phyloP scores from a whole-genome alignment of 169 alveolate genomes.

The Cryptosporidium muris region DNA sequence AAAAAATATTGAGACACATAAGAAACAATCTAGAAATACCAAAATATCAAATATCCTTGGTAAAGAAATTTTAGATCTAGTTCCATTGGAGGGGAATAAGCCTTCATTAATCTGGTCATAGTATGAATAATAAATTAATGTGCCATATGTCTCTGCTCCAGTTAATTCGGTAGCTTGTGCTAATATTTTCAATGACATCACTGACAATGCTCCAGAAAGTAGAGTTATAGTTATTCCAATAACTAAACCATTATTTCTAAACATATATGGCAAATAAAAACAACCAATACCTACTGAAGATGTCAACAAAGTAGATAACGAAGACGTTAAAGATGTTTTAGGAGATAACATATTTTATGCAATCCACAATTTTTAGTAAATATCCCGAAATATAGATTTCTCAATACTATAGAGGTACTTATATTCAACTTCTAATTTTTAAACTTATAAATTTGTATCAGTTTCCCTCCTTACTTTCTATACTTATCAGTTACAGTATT shows the following conservation, averaged over 20 bases:
- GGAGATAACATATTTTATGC: slow-evolving; percentile 6
- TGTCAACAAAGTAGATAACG: slow-evolving; percentile 9
- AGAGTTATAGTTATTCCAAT: slow-evolving; percentile 24
- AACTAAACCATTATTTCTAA: slow-evolving; percentile 30
- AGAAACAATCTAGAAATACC: slow-evolving; percentile 54
- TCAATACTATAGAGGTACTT: too few relatives aligned
- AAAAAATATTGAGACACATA: slow-evolving; percentile 51
- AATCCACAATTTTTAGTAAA: neutral
- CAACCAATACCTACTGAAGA: slow-evolving; percentile 60
- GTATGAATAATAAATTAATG: slow-evolving; percentile 38
- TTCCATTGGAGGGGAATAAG: neutral
- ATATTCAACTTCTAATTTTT: too few relatives aligned
- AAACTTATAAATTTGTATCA: too few relatives aligned
- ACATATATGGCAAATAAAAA: slow-evolving; percentile 40
- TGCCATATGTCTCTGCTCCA: slow-evolving; percentile 59
- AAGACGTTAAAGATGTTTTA: slow-evolving; percentile 7
- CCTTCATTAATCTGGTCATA: slow-evolving; percentile 29
- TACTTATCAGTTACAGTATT: too few relatives aligned
- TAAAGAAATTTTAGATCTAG: slow-evolving; percentile 24
- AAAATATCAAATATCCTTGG: slow-evolving; percentile 57
- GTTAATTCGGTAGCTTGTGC: slow-evolving; percentile 39
- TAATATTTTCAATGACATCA: slow-evolving; percentile 33
- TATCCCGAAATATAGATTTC: too few relatives aligned
- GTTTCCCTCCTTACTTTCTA: too few relatives aligned
- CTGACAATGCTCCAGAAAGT: slow-evolving; percentile 48